These are phyloP conservation scores for Xanthoconium separans DNA, from an alignment of 1,284 basidiomycete species.

Conservation along the genomic window DNA sequence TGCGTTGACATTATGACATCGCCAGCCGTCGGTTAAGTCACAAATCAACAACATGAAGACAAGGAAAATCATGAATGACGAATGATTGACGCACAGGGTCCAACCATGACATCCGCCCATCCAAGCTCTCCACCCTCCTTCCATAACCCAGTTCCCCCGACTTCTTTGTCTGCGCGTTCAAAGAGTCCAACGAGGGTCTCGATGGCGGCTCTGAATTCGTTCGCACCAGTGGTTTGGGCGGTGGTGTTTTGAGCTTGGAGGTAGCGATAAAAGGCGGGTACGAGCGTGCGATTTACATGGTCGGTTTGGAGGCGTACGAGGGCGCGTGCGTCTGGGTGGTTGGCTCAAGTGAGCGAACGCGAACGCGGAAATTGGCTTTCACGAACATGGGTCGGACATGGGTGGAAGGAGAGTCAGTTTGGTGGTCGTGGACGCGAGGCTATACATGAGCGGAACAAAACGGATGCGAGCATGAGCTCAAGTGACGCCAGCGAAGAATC, in stretches of 20 bases:
- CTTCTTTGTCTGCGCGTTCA: conserved; percentile 54
- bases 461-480: neutral
- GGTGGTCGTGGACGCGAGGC: conserved; percentile 46
- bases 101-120: conserved; percentile 69
- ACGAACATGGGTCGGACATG: conserved; percentile 57
- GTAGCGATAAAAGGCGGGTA: conserved; percentile 78
- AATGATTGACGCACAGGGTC: conserved; percentile 59
- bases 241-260: conserved; percentile 69
- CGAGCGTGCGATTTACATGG: conserved; percentile 60
- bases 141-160: conserved; percentile 53
- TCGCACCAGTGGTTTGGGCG: conserved; percentile 54
- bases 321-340: conserved; percentile 53
- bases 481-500: neutral
- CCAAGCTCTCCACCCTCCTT: conserved; percentile 54
- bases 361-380: neutral
- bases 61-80: neutral
- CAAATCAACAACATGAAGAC: neutral
- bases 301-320: conserved; percentile 69
- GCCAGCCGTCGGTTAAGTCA: neutral
- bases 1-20: neutral
- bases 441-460: conserved; percentile 30
- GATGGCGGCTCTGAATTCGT: conserved; percentile 58
- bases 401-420: conserved; percentile 58
- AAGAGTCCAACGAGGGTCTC: conserved; percentile 56
- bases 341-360: neutral